A percentile compares a stretch with the other conserved stretches of the same genome.
Conservation (phyloP, 345 rosid species). For the Eucalyptus tenuipes region DNA sequence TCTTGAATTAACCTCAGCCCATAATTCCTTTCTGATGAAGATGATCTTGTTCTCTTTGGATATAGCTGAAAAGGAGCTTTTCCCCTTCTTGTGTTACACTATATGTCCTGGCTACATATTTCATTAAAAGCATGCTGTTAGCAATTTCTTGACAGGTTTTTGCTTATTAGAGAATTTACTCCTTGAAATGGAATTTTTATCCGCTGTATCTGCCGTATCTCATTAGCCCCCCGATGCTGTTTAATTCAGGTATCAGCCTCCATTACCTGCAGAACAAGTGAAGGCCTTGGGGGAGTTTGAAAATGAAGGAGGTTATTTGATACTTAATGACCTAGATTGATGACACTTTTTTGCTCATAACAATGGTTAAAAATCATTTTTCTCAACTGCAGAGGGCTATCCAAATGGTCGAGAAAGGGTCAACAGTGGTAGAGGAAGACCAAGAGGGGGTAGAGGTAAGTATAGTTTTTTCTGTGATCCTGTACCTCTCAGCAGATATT, state of each 20-base stretch:
- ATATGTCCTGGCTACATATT: neutral
- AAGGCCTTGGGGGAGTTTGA: conserved; percentile 9
- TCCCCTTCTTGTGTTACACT: neutral
- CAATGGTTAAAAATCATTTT: neutral
- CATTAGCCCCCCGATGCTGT: neutral
- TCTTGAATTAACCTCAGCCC: neutral
- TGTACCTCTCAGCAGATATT: neutral
- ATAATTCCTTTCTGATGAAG: neutral
- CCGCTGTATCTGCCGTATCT: neutral
- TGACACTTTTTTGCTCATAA: neutral
- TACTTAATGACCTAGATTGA: neutral
- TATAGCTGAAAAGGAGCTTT: neutral
- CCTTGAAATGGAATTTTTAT: neutral
- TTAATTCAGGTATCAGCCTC: conserved; percentile 29
- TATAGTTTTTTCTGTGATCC: neutral
- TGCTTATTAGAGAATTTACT: neutral
- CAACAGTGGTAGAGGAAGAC: neutral
- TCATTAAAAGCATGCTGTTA: neutral
- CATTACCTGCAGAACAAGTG: conserved; percentile 28
- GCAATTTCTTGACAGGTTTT: neutral
- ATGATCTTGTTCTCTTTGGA: neutral
- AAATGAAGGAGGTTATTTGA: conserved; percentile 13
- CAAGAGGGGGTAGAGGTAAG: neutral
- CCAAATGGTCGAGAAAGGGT: conserved; percentile 2
- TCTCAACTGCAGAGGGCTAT: neutral